A percentile compares a stretch with the other conserved stretches of the same genome.
Evolutionary conservation across 208 protist species (phyloP).

Genomic region (Porcisia hertigi): DNA sequence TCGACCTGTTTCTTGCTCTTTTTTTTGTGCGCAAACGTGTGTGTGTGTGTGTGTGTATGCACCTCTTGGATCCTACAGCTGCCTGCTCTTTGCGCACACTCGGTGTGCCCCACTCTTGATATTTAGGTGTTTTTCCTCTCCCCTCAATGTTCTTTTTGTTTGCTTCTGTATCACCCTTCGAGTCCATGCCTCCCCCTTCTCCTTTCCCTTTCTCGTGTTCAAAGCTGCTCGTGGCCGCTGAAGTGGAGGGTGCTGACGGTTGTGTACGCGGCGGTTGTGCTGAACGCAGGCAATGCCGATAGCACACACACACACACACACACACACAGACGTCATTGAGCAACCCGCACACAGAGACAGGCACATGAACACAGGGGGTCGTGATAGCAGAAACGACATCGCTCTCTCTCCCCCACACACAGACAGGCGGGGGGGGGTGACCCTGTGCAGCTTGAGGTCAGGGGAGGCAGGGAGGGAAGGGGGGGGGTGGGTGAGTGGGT

Average conservation of each 20-base stretch:
- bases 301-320: not conserved
- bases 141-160: constrained; percentile 6
- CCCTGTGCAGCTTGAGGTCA: not conserved
- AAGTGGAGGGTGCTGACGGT: not conserved
- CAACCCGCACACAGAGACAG: not conserved
- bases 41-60: not conserved
- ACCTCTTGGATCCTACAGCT: not conserved
- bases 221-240: not conserved
- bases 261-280: not conserved
- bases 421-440: not conserved
- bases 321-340: not conserved
- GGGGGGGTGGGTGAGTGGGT: not conserved
- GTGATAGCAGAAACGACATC: not conserved
- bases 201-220: too few relatives aligned
- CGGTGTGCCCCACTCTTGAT: not conserved
- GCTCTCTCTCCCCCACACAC: not conserved
- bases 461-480: not conserved
- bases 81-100: not conserved
- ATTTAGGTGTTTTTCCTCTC: not conserved
- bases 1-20: not conserved
- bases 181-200: not conserved
- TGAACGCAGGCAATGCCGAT: not conserved
- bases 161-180: not conserved
- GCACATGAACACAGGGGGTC: not conserved
- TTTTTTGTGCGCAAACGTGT: not conserved